Conservation (phyloP, 805 yeast species). For the Hanseniaspora guilliermondii region DNA sequence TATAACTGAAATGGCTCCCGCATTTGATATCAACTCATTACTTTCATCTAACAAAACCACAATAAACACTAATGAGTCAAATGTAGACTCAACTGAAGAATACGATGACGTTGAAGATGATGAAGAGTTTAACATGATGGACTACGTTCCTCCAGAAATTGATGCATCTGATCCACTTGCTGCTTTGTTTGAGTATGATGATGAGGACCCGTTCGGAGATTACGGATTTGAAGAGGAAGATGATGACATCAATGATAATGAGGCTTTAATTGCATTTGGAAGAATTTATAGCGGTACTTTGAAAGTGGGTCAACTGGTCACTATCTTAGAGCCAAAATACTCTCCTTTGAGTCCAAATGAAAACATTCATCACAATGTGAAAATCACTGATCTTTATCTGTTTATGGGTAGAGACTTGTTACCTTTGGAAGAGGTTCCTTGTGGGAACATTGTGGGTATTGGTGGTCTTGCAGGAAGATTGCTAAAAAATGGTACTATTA, state of each 20-base stretch:
- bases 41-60: conserved; percentile 14
- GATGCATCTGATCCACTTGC: conserved; percentile 31
- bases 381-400: conserved; percentile 57
- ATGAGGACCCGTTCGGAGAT: conserved; percentile 41
- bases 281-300: conserved; percentile 81
- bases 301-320: conserved; percentile 57
- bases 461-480: conserved; percentile 78
- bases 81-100: conserved; percentile 15
- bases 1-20: conserved; percentile 22
- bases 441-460: conserved; percentile 90
- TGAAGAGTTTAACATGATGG: conserved; percentile 20
- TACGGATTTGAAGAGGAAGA: conserved; percentile 36
- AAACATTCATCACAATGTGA: conserved; percentile 40
- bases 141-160: conserved; percentile 22
- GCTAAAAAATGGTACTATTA: conserved; percentile 74
- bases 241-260: conserved; percentile 33
- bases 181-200: conserved; percentile 37
- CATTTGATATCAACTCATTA: conserved; percentile 20
- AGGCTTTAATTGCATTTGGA: conserved; percentile 74
- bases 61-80: conserved; percentile 16
- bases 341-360: conserved; percentile 52
- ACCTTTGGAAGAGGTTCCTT: conserved; percentile 67
- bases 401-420: conserved; percentile 89
- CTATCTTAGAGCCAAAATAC: conserved; percentile 77
- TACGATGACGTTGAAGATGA: conserved; percentile 19